Evolutionary conservation across 1,139 yeast genomes (phyloP), one percentile per base, ranked within the genome.

Genomic region (Ogataea hybrid): DNA sequence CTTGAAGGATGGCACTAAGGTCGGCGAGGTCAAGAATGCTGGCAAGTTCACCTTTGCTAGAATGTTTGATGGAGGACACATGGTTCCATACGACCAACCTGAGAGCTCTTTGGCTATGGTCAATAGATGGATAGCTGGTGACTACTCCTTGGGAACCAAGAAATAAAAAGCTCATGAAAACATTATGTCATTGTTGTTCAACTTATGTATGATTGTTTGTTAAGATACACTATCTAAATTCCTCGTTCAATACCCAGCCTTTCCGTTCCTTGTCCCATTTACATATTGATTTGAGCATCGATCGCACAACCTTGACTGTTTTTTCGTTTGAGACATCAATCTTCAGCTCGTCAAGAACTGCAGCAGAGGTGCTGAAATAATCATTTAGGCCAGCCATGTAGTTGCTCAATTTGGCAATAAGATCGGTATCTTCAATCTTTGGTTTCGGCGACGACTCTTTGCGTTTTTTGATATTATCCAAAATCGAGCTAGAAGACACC

Each of bases 251-350:
- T 2, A 57, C 57, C 96, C 97, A 89, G 0, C 80, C 81, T 41
- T 75, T 74, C 32, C 61, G 62, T 1, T 47, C 57, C 8, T 67
- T 62, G 49, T 82, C 77, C 92, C 96, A 90, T 0, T 58, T 64
- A 5, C 95, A 87, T 14, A 87, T 75, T 41, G 79, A 76, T 44
- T 78, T 73, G 41, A 90, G 60, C 74, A 89, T 73, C 1, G 86
- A 80, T 37, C 96, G 67, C 16, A 86, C 70, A 44, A 77, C 67
- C 2, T 84, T 70, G 36, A 86, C 76, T 32, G 84, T 85, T 41
- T 73, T 72, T 18, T 74, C 77, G 32, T 77, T 72, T 5, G 64
- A 65, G 18, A 82, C 62, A 37, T 65, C 59, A 25, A 82, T 59
- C 4, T 73, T 65, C 37, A 82, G 61, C 37, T 69, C 62, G n/a